phyloP scores from a whole-genome alignment of 805 yeast species.

The Metschnikowia amazonensis region DNA sequence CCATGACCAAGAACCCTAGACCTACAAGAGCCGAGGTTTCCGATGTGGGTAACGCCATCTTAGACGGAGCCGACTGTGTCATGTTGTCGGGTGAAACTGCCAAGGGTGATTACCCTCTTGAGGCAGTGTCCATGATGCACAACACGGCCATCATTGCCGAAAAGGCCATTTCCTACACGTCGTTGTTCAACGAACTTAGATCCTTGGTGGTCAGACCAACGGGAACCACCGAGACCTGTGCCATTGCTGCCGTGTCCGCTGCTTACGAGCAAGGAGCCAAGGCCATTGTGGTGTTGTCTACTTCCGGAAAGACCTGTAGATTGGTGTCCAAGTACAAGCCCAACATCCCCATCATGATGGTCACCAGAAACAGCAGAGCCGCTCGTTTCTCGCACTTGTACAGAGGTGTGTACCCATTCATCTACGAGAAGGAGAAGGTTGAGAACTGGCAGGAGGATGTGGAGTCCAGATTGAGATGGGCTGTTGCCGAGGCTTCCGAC shows the following conservation, averaged over 20 bases:
- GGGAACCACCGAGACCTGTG: slow-evolving; percentile 92
- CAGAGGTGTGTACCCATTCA: slow-evolving; percentile 98
- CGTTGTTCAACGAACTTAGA: slow-evolving; percentile 84
- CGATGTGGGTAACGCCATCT: slow-evolving; percentile 97
- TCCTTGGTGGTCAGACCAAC: slow-evolving; percentile 82
- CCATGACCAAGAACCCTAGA: slow-evolving; percentile 99
- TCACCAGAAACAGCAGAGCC: slow-evolving; percentile 89
- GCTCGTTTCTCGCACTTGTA: slow-evolving; percentile 95
- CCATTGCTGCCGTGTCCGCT: slow-evolving; percentile 95
- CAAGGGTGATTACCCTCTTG: slow-evolving; percentile 96
- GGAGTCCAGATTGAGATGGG: slow-evolving; percentile 90
- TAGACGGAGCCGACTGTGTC: slow-evolving; percentile 99
- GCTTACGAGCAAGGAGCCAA: slow-evolving; percentile 94
- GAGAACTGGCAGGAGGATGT: slow-evolving; percentile 96
- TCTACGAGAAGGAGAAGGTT: slow-evolving; percentile 60
- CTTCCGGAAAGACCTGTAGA: slow-evolving; percentile 94
- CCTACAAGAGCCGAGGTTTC: slow-evolving; percentile 99
- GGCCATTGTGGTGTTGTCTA: slow-evolving; percentile 94
- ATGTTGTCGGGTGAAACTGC: slow-evolving; percentile 99
- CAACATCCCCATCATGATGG: slow-evolving; percentile 94
- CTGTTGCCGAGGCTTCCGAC: slow-evolving; percentile 82
- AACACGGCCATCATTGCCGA: slow-evolving; percentile 95
- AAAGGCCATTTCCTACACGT: slow-evolving; percentile 87
- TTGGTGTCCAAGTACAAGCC: slow-evolving; percentile 97
- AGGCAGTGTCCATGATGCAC: slow-evolving; percentile 98